These are phyloP conservation scores for Aspergillus terreus DNA, from an alignment of 2,329 filamentous ascomycete species.

Conservation along the genomic window DNA sequence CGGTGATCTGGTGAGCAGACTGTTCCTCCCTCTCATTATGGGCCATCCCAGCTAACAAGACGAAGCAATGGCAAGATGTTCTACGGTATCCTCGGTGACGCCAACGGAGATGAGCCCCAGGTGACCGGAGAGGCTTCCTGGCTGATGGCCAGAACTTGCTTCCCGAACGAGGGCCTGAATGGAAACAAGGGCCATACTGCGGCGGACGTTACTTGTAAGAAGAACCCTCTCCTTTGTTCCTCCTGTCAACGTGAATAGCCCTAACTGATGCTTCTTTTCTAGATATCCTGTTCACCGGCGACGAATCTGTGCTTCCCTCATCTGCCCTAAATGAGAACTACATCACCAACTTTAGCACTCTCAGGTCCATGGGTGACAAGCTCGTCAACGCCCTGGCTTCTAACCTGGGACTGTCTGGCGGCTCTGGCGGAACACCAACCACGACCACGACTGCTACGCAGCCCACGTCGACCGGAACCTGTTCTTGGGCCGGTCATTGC, in stretches of 20 bases:
- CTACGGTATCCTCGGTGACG: slow-evolving; percentile 31
- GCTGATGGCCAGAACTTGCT: slow-evolving; percentile 32
- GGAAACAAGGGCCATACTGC: slow-evolving; percentile 23
- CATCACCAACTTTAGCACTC: slow-evolving; percentile 25
- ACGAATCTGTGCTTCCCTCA: slow-evolving; percentile 21
- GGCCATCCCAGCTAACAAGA: background rate
- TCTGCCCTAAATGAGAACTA: slow-evolving; percentile 24
- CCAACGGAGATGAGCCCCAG: slow-evolving; percentile 25
- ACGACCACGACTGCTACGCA: slow-evolving; percentile 1
- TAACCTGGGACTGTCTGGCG: slow-evolving; percentile 14
- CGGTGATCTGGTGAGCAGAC: slow-evolving; percentile 25
- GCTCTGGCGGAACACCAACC: background rate
- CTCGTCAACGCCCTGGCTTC: slow-evolving; percentile 20
- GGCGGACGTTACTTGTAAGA: slow-evolving; percentile 30
- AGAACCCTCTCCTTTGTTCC: no score
- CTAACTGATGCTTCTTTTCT: no score
- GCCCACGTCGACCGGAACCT: slow-evolving; percentile 4
- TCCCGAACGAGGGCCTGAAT: slow-evolving; percentile 25
- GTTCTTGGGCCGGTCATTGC: slow-evolving; percentile 20
- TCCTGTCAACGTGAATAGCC: no score
- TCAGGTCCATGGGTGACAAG: slow-evolving; percentile 25
- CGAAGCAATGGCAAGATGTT: slow-evolving; percentile 30
- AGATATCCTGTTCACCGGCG: slow-evolving; percentile 32
- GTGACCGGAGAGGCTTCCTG: slow-evolving; percentile 33
- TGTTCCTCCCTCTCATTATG: no score